Evolutionary conservation across 495 filamentous ascomycete genomes (phyloP).

Genomic region (Penicillium cinerascens): DNA sequence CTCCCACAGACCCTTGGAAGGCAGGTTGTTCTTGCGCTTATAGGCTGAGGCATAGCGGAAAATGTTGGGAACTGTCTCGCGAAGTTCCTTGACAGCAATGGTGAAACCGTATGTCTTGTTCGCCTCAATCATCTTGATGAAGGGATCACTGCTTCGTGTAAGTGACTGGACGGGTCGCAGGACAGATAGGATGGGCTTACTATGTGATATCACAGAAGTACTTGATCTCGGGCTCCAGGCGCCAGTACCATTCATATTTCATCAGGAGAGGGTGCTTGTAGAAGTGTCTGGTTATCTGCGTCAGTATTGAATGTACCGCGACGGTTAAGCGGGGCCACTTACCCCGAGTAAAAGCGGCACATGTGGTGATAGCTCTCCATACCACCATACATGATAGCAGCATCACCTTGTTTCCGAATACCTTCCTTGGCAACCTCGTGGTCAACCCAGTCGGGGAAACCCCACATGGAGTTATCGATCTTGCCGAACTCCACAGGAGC

Average conservation of each 20-base stretch:
- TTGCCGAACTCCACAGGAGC: conserved; percentile 86
- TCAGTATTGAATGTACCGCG: conserved; percentile 11
- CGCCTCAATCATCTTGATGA: conserved; percentile 81
- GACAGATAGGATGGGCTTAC: conserved; percentile 50
- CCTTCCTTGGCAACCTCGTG: conserved; percentile 90
- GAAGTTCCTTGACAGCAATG: conserved; percentile 97
- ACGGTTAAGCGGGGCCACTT: conserved; percentile 13
- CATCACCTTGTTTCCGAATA: conserved; percentile 91
- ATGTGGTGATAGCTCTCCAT: conserved; percentile 99
- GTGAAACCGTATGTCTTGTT: conserved; percentile 99
- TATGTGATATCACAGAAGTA: conserved; percentile 99
- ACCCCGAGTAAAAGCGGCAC: conserved; percentile 99
- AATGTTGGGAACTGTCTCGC: conserved; percentile 97
- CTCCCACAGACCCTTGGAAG: conserved; percentile 93
- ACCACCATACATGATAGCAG: conserved; percentile 98
- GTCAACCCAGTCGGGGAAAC: conserved; percentile 95
- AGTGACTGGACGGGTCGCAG: conserved; percentile 12
- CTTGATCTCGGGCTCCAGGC: conserved; percentile 98
- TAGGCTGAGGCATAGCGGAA: conserved; percentile 99
- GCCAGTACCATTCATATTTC: conserved; percentile 99
- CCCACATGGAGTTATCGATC: conserved; percentile 90
- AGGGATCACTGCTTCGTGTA: conserved; percentile 71
- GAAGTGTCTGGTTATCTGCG: conserved; percentile 65
- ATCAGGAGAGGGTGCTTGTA: conserved; percentile 94
- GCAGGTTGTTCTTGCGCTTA: conserved; percentile 87